Conservation (phyloP, 2,329 filamentous ascomycete genomes). For the Mycosphaerella sp. region DNA sequence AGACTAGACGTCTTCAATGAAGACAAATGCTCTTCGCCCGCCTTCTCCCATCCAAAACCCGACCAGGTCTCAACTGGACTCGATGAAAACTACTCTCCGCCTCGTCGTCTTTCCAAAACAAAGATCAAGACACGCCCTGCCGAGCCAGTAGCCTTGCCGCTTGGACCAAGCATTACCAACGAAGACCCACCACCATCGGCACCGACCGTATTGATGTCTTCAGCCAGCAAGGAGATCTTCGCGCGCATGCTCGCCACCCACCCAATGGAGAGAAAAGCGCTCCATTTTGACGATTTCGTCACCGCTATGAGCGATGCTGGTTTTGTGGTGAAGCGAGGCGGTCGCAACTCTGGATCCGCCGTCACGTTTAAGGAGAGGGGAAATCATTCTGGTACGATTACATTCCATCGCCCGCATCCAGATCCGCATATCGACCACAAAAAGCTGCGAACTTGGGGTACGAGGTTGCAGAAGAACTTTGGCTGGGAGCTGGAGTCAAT, state of each 20-base stretch:
- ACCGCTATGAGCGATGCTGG: constrained; percentile 10
- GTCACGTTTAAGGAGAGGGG: constrained; percentile 9
- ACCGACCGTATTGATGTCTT: background rate
- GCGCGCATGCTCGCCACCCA: constrained; percentile 5
- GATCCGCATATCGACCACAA: constrained; percentile 10
- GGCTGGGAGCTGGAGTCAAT: constrained; percentile 10
- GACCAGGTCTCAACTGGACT: too few species aligned
- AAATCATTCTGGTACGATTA: constrained; percentile 1
- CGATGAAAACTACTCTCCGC: too few species aligned
- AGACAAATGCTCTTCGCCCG: too few species aligned
- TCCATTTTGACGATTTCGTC: constrained; percentile 11
- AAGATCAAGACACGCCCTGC: constrained; percentile 4
- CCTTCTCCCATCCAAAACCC: too few species aligned
- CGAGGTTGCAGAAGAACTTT: constrained; percentile 8
- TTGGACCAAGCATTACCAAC: background rate
- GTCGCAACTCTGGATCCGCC: constrained; percentile 6
- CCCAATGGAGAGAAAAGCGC: background rate
- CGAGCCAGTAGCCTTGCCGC: background rate
- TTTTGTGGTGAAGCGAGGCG: constrained; percentile 4
- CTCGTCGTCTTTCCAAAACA: too few species aligned
- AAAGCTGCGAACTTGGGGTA: constrained; percentile 12
- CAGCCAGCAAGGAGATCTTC: constrained; percentile 2
- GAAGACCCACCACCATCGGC: background rate
- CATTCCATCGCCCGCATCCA: constrained; percentile 11
- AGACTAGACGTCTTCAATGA: too few species aligned